phyloP scores from a whole-genome alignment of 371 early-diverging fungal species.

The Mucor ambiguus region DNA sequence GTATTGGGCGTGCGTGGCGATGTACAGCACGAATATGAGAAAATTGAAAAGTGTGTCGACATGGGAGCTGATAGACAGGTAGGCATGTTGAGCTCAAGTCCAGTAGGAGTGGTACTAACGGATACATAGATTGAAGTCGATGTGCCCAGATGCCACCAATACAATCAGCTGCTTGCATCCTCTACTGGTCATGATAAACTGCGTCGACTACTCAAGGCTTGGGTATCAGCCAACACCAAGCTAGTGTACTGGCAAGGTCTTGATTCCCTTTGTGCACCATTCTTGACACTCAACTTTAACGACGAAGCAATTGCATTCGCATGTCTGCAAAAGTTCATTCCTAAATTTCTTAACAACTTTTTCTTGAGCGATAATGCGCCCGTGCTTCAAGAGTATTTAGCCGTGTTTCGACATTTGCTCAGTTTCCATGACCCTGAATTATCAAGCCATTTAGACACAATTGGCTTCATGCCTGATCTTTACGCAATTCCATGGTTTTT shows the following conservation, averaged over 20 bases:
- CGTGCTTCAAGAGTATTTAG: slow-evolving; percentile 68
- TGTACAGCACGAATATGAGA: slow-evolving; percentile 56
- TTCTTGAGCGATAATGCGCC: slow-evolving; percentile 73
- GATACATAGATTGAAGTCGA: slow-evolving; percentile 61
- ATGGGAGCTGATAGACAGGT: slow-evolving; percentile 62
- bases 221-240: slow-evolving; percentile 64
- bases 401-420: slow-evolving; percentile 65
- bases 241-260: slow-evolving; percentile 89
- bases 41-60: slow-evolving; percentile 62
- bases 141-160: slow-evolving; percentile 86
- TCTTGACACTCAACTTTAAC: slow-evolving; percentile 72
- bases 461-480: slow-evolving; percentile 73
- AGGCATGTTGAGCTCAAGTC: background rate
- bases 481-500: slow-evolving; percentile 88
- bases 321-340: slow-evolving; percentile 67
- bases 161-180: slow-evolving; percentile 75
- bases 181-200: slow-evolving; percentile 74
- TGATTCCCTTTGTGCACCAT: slow-evolving; percentile 81
- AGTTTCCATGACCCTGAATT: slow-evolving; percentile 79
- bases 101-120: background rate
- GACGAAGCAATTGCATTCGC: slow-evolving; percentile 76
- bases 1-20: slow-evolving; percentile 71
- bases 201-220: slow-evolving; percentile 68
- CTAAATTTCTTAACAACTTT: slow-evolving; percentile 66
- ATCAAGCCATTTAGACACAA: slow-evolving; percentile 62